phyloP scores from a whole-genome alignment of 2,329 filamentous ascomycete genomes.

The Ophiocordyceps australis region DNA sequence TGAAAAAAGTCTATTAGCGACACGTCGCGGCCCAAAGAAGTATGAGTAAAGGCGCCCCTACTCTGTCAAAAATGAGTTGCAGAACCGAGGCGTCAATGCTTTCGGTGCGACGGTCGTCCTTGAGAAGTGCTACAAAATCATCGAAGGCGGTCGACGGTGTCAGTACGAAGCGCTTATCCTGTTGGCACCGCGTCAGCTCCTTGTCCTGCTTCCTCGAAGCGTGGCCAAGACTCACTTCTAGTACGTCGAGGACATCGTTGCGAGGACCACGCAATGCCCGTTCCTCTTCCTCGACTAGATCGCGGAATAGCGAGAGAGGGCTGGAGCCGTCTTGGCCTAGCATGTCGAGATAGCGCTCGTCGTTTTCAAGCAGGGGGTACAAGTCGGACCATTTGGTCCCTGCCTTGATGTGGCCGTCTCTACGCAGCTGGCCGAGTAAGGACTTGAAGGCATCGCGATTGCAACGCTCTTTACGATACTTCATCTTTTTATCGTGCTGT shows the following conservation, averaged over 20 bases:
- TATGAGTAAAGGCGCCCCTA: slow-evolving; percentile 16
- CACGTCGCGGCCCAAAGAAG: neutral
- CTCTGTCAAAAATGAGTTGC: slow-evolving; percentile 67
- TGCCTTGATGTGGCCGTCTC: slow-evolving; percentile 68
- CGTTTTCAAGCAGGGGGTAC: slow-evolving; percentile 54
- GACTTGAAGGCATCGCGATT: slow-evolving; percentile 65
- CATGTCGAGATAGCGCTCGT: slow-evolving; percentile 69
- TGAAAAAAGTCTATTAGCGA: slow-evolving; percentile 3
- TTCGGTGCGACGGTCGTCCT: slow-evolving; percentile 73
- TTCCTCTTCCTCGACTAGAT: slow-evolving; percentile 86
- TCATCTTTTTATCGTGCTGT: slow-evolving; percentile 71
- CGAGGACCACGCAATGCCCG: slow-evolving; percentile 62
- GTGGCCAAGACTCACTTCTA: slow-evolving; percentile 49
- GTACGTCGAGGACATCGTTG: slow-evolving; percentile 72
- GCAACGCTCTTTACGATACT: slow-evolving; percentile 67
- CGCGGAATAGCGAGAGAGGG: slow-evolving; percentile 89
- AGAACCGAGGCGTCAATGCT: slow-evolving; percentile 68
- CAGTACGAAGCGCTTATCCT: slow-evolving; percentile 88
- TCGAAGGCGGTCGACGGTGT: slow-evolving; percentile 73
- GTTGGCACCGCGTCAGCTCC: too few relatives aligned
- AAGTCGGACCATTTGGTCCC: slow-evolving; percentile 82
- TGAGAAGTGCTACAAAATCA: slow-evolving; percentile 70
- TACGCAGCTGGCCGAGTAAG: slow-evolving; percentile 57
- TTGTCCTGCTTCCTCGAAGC: too few relatives aligned
- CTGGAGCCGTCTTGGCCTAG: slow-evolving; percentile 70